These are phyloP conservation scores for Phytomonas francai DNA, from an alignment of 208 protist genomes.

Conservation along the genomic window DNA sequence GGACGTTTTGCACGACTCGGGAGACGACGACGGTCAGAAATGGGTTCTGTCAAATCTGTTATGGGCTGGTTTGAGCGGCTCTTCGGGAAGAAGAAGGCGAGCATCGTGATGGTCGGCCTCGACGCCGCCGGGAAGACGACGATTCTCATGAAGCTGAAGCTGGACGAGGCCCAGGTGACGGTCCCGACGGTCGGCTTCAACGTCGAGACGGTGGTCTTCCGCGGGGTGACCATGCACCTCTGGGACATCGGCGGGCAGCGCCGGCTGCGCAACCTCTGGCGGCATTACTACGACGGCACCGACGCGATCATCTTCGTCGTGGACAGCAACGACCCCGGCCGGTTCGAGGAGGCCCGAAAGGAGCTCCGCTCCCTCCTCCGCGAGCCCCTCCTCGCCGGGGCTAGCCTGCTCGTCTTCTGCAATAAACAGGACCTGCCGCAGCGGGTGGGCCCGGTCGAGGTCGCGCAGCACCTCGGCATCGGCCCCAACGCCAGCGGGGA, in stretches of 20 bases:
- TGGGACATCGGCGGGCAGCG: constrained; percentile 98
- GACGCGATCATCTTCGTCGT: constrained; percentile 93
- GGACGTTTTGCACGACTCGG: too few relatives aligned
- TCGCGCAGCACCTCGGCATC: constrained; percentile 54
- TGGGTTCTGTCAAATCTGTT: too few relatives aligned
- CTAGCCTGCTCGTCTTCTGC: constrained; percentile 89
- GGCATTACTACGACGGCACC: constrained; percentile 96
- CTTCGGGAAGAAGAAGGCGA: constrained; percentile 68
- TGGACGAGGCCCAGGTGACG: constrained; percentile 93
- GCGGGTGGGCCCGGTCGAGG: constrained; percentile 40
- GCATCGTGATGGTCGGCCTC: constrained; percentile 93
- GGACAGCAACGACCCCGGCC: constrained; percentile 87
- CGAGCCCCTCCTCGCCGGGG: constrained; percentile 77
- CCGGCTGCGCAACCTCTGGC: constrained; percentile 92
- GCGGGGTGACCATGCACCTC: constrained; percentile 96
- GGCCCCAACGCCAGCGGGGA: constrained; percentile 16
- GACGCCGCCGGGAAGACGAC: constrained; percentile 97
- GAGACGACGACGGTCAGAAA: too few relatives aligned
- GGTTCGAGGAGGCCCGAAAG: constrained; percentile 65
- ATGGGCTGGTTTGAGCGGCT: too few relatives aligned
- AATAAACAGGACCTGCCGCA: constrained; percentile 94
- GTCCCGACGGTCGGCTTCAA: constrained; percentile 98
- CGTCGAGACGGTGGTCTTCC: constrained; percentile 97
- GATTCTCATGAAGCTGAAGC: constrained; percentile 97
- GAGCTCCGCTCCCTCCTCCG: constrained; percentile 72